Conservation (phyloP, 179 eudicot species). For the Carnegiea gigantea region DNA sequence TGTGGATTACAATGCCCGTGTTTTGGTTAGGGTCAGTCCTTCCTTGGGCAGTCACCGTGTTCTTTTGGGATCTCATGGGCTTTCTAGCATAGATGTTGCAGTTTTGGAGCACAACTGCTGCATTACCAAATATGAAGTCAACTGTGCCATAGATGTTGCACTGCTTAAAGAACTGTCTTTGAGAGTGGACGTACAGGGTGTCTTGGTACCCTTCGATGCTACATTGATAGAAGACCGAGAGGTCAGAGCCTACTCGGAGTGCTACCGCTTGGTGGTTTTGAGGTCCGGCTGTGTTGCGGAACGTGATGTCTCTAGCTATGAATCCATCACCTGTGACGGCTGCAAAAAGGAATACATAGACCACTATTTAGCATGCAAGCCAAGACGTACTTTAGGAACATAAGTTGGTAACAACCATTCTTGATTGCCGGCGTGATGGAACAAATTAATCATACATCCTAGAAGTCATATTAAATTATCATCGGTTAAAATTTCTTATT, state of each 20-base stretch:
- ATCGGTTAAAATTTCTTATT: no score
- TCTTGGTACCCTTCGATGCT: conserved; percentile 49
- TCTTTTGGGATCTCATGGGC: conserved; percentile 28
- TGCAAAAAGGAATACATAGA: not conserved
- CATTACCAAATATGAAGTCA: conserved; percentile 58
- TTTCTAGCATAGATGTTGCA: conserved; percentile 40
- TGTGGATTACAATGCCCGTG: conserved; percentile 39
- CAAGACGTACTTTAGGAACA: no score
- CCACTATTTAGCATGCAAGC: not conserved
- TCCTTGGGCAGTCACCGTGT: conserved; percentile 49
- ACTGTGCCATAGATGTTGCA: conserved; percentile 52
- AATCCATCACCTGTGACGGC: conserved; percentile 41
- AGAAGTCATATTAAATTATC: no score
- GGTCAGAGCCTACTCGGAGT: conserved; percentile 41
- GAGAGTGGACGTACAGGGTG: conserved; percentile 43
- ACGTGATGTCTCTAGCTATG: conserved; percentile 45
- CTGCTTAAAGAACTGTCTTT: conserved; percentile 42
- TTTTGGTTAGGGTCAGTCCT: conserved; percentile 41
- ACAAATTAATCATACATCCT: no score
- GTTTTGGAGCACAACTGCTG: conserved; percentile 45
- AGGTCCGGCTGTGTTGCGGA: conserved; percentile 52
- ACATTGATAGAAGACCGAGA: conserved; percentile 20
- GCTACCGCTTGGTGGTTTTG: conserved; percentile 46
- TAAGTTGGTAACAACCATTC: no score
- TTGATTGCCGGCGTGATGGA: no score